phyloP scores from a whole-genome alignment of 2,329 filamentous ascomycete species.

The Whalleya microplaca region DNA sequence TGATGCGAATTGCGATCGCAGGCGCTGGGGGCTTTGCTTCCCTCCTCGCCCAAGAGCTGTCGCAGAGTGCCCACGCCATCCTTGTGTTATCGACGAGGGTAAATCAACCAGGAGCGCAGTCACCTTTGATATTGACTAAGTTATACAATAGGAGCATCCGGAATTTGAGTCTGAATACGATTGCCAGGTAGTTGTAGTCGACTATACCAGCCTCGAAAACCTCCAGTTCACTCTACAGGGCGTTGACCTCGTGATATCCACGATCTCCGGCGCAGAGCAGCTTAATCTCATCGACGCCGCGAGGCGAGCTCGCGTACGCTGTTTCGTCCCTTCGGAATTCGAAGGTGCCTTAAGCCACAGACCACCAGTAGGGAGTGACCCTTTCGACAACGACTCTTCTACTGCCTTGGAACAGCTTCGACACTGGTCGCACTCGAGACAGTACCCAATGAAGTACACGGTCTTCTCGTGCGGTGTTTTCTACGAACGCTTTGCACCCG shows the following conservation, averaged over 20 bases:
- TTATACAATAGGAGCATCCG: conserved; percentile 52
- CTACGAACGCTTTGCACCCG: conserved; percentile 74
- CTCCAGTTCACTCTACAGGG: conserved; percentile 71
- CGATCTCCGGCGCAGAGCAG: conserved; percentile 68
- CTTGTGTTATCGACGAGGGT: conserved; percentile 72
- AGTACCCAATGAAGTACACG: conserved; percentile 65
- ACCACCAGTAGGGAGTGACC: conserved; percentile 51
- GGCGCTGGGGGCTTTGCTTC: conserved; percentile 63
- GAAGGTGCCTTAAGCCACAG: conserved; percentile 65
- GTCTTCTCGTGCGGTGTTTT: conserved; percentile 75
- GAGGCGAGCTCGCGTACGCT: conserved; percentile 63
- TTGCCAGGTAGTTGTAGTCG: conserved; percentile 70
- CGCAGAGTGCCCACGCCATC: conserved; percentile 67
- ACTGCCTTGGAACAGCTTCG: conserved; percentile 54
- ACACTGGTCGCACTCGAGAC: conserved; percentile 51
- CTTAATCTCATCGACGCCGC: conserved; percentile 75
- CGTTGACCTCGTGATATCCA: conserved; percentile 76
- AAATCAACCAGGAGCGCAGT: conserved; percentile 29
- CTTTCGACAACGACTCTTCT: conserved; percentile 63
- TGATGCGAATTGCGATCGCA: conserved; percentile 65
- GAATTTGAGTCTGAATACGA: conserved; percentile 55
- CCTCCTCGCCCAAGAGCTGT: conserved; percentile 61
- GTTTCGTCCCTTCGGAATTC: conserved; percentile 77
- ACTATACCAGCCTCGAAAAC: conserved; percentile 63
- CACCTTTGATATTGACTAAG: conserved; percentile 17